Evolutionary conservation across 306 rosid genomes (phyloP).

Genomic region (Cicer bijugum): DNA sequence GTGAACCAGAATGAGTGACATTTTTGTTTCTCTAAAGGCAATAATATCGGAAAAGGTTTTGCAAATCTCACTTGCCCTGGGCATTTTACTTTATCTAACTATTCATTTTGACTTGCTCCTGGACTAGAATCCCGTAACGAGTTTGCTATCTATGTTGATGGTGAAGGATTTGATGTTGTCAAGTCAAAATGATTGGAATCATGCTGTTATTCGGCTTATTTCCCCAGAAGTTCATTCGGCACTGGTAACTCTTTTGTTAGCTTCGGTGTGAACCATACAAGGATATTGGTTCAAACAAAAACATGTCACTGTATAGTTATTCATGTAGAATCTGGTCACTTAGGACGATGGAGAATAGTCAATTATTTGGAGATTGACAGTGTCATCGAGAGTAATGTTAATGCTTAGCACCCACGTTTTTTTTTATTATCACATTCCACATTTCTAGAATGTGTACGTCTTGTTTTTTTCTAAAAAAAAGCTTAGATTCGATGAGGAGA

Average conservation of each 20-base stretch:
- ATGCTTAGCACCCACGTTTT: too few species aligned
- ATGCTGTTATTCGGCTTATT: neutral
- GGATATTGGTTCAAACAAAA: neutral
- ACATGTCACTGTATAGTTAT: neutral
- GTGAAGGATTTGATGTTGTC: neutral
- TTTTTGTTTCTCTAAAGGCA: constrained; percentile 10
- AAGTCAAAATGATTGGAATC: neutral
- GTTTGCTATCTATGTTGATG: neutral
- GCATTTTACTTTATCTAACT: neutral
- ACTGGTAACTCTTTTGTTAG: neutral
- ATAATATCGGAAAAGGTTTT: constrained; percentile 37
- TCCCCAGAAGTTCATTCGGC: neutral
- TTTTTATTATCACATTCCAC: neutral
- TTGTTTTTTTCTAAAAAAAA: neutral
- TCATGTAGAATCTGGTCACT: too few species aligned
- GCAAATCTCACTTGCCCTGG: neutral
- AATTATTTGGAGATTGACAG: too few species aligned
- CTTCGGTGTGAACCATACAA: neutral
- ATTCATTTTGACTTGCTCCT: neutral
- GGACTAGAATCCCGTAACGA: neutral
- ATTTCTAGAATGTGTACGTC: neutral
- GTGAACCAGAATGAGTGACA: constrained; percentile 32
- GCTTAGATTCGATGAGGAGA: constrained; percentile 22
- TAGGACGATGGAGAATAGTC: too few species aligned
- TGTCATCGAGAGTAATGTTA: too few species aligned